These are phyloP conservation scores for Eremomyces bilateralis DNA, from an alignment of 495 filamentous ascomycete species.

Conservation along the genomic window DNA sequence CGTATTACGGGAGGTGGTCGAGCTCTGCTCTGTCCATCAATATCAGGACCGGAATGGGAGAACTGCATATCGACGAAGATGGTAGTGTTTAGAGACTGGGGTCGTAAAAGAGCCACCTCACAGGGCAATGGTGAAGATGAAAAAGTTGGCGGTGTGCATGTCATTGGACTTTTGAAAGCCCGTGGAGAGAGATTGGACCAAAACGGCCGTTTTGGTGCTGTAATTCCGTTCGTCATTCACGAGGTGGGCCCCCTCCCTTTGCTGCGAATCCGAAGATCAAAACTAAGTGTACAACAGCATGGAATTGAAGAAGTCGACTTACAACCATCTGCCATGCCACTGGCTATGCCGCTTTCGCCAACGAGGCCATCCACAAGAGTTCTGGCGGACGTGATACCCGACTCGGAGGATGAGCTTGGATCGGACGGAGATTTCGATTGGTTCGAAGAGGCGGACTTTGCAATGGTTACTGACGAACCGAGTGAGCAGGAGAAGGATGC, in stretches of 20 bases:
- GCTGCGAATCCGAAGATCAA: slow-evolving; percentile 3
- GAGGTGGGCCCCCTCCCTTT: slow-evolving; percentile 10
- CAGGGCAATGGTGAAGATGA: slow-evolving; percentile 6
- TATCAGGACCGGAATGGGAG: slow-evolving; percentile 51
- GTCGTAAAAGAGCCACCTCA: slow-evolving; percentile 9
- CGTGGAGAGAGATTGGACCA: slow-evolving; percentile 12
- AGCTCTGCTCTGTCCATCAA: slow-evolving; percentile 47
- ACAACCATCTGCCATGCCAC: too few species aligned
- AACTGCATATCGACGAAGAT: slow-evolving; percentile 40
- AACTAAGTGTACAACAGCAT: too few species aligned
- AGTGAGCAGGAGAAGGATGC: background rate
- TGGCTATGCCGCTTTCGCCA: too few species aligned
- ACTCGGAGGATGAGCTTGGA: slow-evolving; percentile 11
- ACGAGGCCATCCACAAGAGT: too few species aligned
- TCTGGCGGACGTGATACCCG: too few species aligned
- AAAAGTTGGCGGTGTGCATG: slow-evolving; percentile 14
- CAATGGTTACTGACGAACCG: slow-evolving; percentile 1
- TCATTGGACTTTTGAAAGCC: slow-evolving; percentile 15
- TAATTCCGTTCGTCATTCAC: slow-evolving; percentile 14
- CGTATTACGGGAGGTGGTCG: slow-evolving; percentile 31
- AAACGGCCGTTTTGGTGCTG: slow-evolving; percentile 12
- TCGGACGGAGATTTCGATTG: slow-evolving; percentile 14
- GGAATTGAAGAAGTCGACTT: too few species aligned
- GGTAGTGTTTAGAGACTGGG: slow-evolving; percentile 48
- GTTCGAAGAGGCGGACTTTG: slow-evolving; percentile 11